These are phyloP conservation scores for Paecilomyces sp. DNA, from an alignment of 2,329 filamentous ascomycete genomes.

Conservation along the genomic window DNA sequence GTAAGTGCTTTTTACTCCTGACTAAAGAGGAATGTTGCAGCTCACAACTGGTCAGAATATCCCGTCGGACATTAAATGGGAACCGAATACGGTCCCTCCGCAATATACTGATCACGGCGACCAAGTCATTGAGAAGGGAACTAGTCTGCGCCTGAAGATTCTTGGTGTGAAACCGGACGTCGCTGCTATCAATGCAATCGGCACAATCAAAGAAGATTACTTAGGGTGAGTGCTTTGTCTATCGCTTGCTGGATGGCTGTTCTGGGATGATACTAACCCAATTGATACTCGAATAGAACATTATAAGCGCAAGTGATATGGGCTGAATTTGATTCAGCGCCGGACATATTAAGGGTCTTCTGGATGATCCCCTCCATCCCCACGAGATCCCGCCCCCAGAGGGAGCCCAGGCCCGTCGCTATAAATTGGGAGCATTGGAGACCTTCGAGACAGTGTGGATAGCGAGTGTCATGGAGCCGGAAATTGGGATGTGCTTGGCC, in stretches of 20 bases:
- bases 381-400: background rate
- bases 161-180: conserved; percentile 91
- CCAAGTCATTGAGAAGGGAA: conserved; percentile 86
- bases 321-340: background rate
- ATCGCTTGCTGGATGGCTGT: background rate
- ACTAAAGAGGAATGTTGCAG: background rate
- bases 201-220: conserved; percentile 79
- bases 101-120: conserved; percentile 95
- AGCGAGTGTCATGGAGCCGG: background rate
- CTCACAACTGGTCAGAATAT: conserved; percentile 46
- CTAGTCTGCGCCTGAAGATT: conserved; percentile 88
- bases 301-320: conserved; percentile 1
- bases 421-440: background rate
- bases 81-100: conserved; percentile 91
- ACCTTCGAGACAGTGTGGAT: background rate
- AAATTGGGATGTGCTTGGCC: background rate
- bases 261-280: background rate
- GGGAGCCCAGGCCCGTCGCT: background rate
- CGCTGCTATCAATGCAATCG: conserved; percentile 92
- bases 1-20: conserved; percentile 46
- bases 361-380: background rate
- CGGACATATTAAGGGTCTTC: background rate
- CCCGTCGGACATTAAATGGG: conserved; percentile 84
- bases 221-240: conserved; percentile 32
- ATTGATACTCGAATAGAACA: conserved; percentile 6